These are phyloP conservation scores for Penicillium sp. DNA, from an alignment of 2,329 filamentous ascomycete genomes.

Conservation along the genomic window DNA sequence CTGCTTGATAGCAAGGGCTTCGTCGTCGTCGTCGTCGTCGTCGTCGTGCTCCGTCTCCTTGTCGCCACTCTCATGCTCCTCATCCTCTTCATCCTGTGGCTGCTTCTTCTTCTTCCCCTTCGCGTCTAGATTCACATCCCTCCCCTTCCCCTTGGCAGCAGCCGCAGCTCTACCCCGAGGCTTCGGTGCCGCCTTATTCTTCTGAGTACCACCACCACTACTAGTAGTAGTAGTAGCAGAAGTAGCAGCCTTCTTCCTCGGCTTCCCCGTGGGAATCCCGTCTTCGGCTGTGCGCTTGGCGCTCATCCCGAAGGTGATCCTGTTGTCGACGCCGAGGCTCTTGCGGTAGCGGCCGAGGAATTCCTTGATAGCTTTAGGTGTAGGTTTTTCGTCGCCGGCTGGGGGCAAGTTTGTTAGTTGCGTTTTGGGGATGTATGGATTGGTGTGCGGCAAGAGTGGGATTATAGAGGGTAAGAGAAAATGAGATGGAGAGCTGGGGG, in stretches of 20 bases:
- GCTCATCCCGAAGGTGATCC: constrained; percentile 17
- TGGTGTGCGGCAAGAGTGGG: background rate
- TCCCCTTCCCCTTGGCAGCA: background rate
- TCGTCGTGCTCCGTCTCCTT: background rate
- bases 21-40: background rate
- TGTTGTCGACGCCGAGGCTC: constrained; percentile 5
- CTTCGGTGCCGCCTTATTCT: background rate
- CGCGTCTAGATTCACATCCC: background rate
- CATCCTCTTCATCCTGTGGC: background rate
- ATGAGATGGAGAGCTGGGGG: background rate
- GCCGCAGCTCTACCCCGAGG: background rate
- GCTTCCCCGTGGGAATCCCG: background rate
- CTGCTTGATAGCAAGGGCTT: background rate
- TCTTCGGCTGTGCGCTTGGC: background rate
- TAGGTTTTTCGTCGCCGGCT: constrained; percentile 22
- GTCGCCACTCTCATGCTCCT: background rate
- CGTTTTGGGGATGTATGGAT: too few species aligned
- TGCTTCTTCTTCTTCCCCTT: background rate
- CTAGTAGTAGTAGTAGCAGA: background rate
- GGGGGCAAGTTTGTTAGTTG: background rate
- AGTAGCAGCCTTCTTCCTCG: background rate
- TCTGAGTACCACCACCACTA: background rate
- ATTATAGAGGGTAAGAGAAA: background rate
- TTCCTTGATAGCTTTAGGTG: constrained; percentile 21
- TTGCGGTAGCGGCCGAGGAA: constrained; percentile 21